A percentile compares a stretch with the other conserved stretches of the same genome.
Conservation (phyloP, 1,284 basidiomycete genomes). For the Moesziomyces parantarcticus region DNA sequence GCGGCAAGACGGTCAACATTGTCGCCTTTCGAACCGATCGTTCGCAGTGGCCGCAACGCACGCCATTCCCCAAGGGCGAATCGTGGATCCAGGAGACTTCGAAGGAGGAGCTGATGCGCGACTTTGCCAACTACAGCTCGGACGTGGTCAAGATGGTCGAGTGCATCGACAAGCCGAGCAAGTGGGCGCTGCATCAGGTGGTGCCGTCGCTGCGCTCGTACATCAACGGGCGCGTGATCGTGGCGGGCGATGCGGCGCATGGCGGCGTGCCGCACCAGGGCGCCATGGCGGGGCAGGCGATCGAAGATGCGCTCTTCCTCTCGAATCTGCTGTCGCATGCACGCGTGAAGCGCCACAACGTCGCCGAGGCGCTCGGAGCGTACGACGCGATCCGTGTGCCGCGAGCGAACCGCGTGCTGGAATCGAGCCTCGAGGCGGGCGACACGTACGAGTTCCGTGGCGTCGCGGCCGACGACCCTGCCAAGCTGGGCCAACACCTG, state of each 20-base stretch:
- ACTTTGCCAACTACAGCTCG: conserved; percentile 72
- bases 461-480: conserved; percentile 17
- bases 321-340: conserved; percentile 72
- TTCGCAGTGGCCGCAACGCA: conserved; percentile 68
- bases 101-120: conserved; percentile 70
- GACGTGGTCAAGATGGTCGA: conserved; percentile 70
- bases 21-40: conserved; percentile 72
- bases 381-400: conserved; percentile 56
- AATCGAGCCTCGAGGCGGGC: conserved; percentile 52
- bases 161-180: conserved; percentile 72
- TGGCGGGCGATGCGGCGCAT: conserved; percentile 76
- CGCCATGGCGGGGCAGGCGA: conserved; percentile 75
- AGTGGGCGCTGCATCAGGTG: conserved; percentile 75
- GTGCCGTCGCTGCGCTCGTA: conserved; percentile 72
- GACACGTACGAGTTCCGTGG: conserved; percentile 51
- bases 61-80: conserved; percentile 43
- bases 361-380: conserved; percentile 70
- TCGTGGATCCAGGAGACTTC: conserved; percentile 72
- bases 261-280: conserved; percentile 76
- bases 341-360: conserved; percentile 69
- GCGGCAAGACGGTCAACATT: conserved; percentile 71
- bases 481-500: conserved; percentile 25
- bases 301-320: conserved; percentile 74
- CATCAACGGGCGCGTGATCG: conserved; percentile 71
- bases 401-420: conserved; percentile 54